Conservation (phyloP, 306 rosid genomes). For the Castanea mollissima region DNA sequence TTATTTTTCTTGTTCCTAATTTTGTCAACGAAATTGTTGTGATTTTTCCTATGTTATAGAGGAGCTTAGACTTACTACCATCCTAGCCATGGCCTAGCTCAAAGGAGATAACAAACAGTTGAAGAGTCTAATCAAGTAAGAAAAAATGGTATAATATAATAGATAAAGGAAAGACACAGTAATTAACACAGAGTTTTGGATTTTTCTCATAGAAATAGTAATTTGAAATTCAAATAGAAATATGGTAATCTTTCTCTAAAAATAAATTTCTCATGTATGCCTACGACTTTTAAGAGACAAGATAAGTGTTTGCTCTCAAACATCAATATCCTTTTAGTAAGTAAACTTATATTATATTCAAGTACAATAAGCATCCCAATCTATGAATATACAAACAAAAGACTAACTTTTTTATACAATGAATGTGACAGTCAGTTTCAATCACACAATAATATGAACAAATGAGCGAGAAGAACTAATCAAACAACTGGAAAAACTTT, state of each 20-base stretch:
- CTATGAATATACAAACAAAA: not conserved
- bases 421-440: not conserved
- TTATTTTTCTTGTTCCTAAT: too few relatives aligned
- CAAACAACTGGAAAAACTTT: not conserved
- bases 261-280: not conserved
- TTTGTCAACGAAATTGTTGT: too few relatives aligned
- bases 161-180: not conserved
- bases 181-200: not conserved
- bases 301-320: not conserved
- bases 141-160: not conserved
- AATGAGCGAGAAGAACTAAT: not conserved
- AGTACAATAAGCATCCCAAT: not conserved
- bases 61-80: too few relatives aligned
- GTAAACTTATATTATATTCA: not conserved
- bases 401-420: not conserved
- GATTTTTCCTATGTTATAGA: too few relatives aligned
- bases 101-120: constrained; percentile 4
- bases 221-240: not conserved
- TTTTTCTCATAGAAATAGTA: not conserved
- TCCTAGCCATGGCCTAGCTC: not conserved
- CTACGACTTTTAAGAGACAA: not conserved
- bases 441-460: not conserved
- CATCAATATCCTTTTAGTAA: not conserved
- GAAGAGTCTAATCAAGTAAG: not conserved
- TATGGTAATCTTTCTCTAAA: not conserved